Base-by-base conservation (phyloP, 805 yeast genomes). In the Wickerhamomyces mucosus region DNA sequence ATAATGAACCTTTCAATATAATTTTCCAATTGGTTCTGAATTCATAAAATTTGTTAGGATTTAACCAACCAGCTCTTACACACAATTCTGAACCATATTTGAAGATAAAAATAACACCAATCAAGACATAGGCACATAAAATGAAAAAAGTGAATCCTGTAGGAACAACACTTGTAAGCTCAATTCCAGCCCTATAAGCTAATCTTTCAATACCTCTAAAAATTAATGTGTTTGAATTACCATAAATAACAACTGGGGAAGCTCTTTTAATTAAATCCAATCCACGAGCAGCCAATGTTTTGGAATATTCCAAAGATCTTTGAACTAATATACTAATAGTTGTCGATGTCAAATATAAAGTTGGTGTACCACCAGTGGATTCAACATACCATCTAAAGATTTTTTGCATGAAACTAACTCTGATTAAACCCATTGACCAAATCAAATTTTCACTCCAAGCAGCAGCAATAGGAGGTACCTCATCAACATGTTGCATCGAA, bases 351-450 rank as follows among this genome's bases (percentile, higher is more conserved):
- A 82, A 59, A 48, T 77, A 75, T 26, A 78, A 64, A 5, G 81
- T 59, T 20, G 96, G 95, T 2, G 69, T 58, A 26, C 96, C 96
- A 29, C 96, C 96, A 1, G 96, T 86, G 18, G 92, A 59, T 52
- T 82, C 86, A 27, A 82, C 72, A 45, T 77, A 82, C 94, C 94
- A 82, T 45, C 89, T 64, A 55, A 82, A 78, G 39, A 82, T 77
- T 38, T 73, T 61, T 57, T 88, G 95, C 95, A 88, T 82, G 52
- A 86, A 88, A 3, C 50, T 47, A 25, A 81, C 70, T 51, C 78
- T 65, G 44, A 88, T 83, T 37, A 88, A 65, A 3, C 96, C 96
- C 81, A 88, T 82, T 2, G 95, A 83, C 96, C 96, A 88, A 18
- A 85, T 86, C 48, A 88, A 64, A 50, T 88, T 86, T 55, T 83